Percentiles rank a stretch among this genome's conserved stretches.
These are phyloP conservation scores for Lactuca saligna DNA, from an alignment of 129 eudicot genomes.

Conservation along the genomic window DNA sequence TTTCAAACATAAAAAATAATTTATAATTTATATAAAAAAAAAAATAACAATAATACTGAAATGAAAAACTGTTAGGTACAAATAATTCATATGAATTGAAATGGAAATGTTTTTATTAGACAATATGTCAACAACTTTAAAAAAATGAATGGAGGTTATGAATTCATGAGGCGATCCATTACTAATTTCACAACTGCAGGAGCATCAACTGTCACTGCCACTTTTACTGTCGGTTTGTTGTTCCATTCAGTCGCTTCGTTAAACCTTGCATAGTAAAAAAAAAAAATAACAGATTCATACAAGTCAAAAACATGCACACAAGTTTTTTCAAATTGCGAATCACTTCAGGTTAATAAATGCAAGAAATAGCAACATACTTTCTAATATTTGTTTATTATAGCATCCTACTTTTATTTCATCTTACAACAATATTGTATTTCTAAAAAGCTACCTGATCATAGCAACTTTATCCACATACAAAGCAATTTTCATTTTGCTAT, in stretches of 20 bases:
- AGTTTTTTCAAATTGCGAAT: not conserved
- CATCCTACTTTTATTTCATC: too few relatives aligned
- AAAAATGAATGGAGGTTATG: slow-evolving; percentile 13
- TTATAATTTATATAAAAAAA: too few relatives aligned
- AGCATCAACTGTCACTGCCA: slow-evolving; percentile 97
- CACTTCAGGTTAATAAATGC: not conserved
- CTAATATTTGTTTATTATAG: not conserved
- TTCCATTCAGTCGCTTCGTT: slow-evolving; percentile 86
- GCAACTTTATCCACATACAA: too few relatives aligned
- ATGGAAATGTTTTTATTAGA: not conserved
- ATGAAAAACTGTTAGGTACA: not conserved
- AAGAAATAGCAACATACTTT: not conserved
- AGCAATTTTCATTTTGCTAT: too few relatives aligned
- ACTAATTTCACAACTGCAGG: slow-evolving; percentile 62
- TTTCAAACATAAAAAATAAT: too few relatives aligned
- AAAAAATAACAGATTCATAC: not conserved
- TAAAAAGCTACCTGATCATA: too few relatives aligned
- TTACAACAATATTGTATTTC: too few relatives aligned
- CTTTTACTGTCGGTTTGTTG: slow-evolving; percentile 82
- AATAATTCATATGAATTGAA: not conserved
- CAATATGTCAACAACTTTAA: not conserved
- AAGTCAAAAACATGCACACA: slow-evolving; percentile 2
- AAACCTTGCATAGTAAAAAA: slow-evolving; percentile 53
- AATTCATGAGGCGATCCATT: slow-evolving; percentile 80
- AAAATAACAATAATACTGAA: not conserved